phyloP scores from a whole-genome alignment of 169 alveolate genomes.

The Miamiensis avidus region DNA sequence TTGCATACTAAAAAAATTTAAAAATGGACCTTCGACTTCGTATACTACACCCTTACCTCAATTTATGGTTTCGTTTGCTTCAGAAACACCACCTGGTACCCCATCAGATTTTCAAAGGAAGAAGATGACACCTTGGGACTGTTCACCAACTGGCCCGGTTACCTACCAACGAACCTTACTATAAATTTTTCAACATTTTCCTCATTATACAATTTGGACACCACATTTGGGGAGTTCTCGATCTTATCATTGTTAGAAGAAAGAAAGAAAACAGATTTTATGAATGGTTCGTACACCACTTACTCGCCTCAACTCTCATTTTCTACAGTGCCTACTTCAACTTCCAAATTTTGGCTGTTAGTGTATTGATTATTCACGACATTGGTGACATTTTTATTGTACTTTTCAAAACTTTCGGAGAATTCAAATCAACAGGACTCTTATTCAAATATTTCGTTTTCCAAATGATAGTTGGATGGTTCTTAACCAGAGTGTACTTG shows the following conservation, averaged over 20 bases:
- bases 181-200: not conserved
- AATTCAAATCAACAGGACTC: not conserved
- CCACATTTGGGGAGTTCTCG: constrained; percentile 14
- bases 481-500: not conserved
- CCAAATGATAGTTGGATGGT: not conserved
- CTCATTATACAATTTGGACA: constrained; percentile 7
- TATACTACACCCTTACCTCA: not conserved
- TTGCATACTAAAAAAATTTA: not conserved
- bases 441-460: not conserved
- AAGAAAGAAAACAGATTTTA: constrained; percentile 31
- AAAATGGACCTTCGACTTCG: not conserved
- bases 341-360: constrained; percentile 9
- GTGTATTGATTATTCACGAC: constrained; percentile 36
- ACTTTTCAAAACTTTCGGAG: not conserved
- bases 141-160: not conserved
- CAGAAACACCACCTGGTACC: not conserved
- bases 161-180: not conserved
- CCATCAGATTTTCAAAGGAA: not conserved
- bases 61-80: not conserved
- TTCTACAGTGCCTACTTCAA: constrained; percentile 30
- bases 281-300: constrained; percentile 41
- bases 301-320: constrained; percentile 35
- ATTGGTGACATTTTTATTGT: constrained; percentile 36
- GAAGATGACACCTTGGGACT: not conserved
- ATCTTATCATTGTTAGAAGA: constrained; percentile 18